These are phyloP conservation scores for Symmetrospora coprosmae DNA, from an alignment of 768 basidiomycete genomes.

Conservation along the genomic window DNA sequence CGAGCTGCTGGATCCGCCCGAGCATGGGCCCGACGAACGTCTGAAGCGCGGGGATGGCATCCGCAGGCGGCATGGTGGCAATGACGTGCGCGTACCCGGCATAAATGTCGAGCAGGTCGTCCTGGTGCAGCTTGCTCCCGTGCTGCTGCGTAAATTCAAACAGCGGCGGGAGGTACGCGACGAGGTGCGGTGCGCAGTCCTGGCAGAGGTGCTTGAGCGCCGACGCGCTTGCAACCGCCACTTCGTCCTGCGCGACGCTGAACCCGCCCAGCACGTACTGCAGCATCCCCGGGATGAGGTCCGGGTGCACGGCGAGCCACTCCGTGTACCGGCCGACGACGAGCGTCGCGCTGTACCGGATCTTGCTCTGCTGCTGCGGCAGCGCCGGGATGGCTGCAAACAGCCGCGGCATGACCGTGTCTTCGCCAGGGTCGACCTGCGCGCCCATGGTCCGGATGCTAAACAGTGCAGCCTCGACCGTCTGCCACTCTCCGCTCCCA, in stretches of 20 bases:
- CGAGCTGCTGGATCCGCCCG: constrained; percentile 53
- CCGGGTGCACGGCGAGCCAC: constrained; percentile 82
- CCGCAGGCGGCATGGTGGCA: constrained; percentile 77
- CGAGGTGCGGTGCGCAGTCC: constrained; percentile 83
- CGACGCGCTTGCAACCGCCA: constrained; percentile 84
- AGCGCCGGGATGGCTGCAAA: constrained; percentile 85
- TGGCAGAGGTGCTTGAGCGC: constrained; percentile 93
- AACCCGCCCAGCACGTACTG: constrained; percentile 88
- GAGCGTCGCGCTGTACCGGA: constrained; percentile 86
- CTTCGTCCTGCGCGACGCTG: constrained; percentile 48
- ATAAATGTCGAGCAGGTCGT: constrained; percentile 80
- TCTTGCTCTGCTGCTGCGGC: constrained; percentile 63
- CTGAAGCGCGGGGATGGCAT: constrained; percentile 69
- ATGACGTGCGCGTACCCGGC: constrained; percentile 94
- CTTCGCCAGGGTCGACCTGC: constrained; percentile 67
- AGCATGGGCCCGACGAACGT: constrained; percentile 78
- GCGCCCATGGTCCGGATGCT: constrained; percentile 98
- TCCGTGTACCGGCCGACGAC: constrained; percentile 92
- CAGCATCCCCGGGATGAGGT: constrained; percentile 68
- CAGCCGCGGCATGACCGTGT: constrained; percentile 79
- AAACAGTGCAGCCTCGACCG: constrained; percentile 91
- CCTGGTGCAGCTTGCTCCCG: constrained; percentile 63
- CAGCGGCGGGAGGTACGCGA: constrained; percentile 78
- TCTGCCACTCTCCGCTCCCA: constrained; percentile 63
- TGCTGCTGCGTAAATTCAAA: constrained; percentile 72